phyloP scores from a whole-genome alignment of 176 grass and related monocot species.

The Musa beccarii region DNA sequence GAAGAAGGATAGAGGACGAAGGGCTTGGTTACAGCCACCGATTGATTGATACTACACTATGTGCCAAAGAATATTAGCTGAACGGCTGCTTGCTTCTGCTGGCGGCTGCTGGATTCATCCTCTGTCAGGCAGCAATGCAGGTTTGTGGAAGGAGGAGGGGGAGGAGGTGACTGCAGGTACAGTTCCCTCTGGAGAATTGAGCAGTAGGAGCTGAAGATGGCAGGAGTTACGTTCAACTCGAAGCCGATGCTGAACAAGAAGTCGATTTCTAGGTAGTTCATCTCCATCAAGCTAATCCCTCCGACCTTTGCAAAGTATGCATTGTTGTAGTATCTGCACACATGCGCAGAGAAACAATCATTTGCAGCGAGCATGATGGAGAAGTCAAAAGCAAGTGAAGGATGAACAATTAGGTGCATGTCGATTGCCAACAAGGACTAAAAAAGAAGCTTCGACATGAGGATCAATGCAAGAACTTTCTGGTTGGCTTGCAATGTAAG shows the following conservation, averaged over 20 bases:
- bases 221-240: slow-evolving; percentile 54
- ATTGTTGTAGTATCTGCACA: slow-evolving; percentile 56
- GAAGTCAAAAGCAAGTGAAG: no score
- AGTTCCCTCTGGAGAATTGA: slow-evolving; percentile 44
- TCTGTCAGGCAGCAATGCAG: neutral
- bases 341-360: neutral
- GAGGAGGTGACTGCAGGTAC: neutral
- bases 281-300: slow-evolving; percentile 44
- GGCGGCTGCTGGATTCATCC: slow-evolving; percentile 13
- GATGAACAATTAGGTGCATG: neutral
- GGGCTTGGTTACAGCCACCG: no score
- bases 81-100: slow-evolving; percentile 1
- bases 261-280: slow-evolving; percentile 58
- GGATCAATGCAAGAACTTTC: no score
- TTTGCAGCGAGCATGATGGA: no score
- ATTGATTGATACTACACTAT: neutral
- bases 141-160: neutral
- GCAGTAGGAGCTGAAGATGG: slow-evolving; percentile 49
- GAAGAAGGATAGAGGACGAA: no score
- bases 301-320: slow-evolving; percentile 69
- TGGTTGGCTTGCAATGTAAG: no score
- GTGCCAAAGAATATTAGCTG: neutral
- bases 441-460: neutral
- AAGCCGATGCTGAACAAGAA: slow-evolving; percentile 63
- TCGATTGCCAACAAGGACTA: neutral